These are phyloP conservation scores for Sergeia podlipaevii DNA, from an alignment of 208 protist species.

Conservation along the genomic window DNA sequence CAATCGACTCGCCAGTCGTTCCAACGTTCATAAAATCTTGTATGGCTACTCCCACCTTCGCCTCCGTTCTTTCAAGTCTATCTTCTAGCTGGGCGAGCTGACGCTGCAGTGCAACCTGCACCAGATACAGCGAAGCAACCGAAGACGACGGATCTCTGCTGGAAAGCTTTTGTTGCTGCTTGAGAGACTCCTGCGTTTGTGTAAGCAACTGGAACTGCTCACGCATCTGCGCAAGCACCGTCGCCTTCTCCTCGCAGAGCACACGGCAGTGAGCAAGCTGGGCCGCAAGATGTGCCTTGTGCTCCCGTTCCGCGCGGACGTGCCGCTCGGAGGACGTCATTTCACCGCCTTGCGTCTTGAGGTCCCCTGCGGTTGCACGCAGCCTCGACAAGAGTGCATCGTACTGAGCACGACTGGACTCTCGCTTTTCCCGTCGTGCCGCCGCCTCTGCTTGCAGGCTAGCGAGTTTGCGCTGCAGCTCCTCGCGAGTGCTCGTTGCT, in stretches of 20 bases:
- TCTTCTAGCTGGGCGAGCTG: constrained; percentile 29
- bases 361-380: not conserved
- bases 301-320: not conserved
- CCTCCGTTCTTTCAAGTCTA: constrained; percentile 24
- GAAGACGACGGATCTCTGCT: constrained; percentile 12
- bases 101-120: constrained; percentile 19
- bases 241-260: constrained; percentile 15
- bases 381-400: constrained; percentile 17
- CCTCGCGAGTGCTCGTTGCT: constrained; percentile 7
- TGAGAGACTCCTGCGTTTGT: too few species aligned
- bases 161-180: too few species aligned
- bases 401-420: constrained; percentile 14
- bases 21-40: constrained; percentile 31
- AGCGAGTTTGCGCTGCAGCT: constrained; percentile 11
- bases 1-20: constrained; percentile 21
- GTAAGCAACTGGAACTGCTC: constrained; percentile 14
- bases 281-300: not conserved
- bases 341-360: constrained; percentile 3
- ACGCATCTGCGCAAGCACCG: constrained; percentile 18
- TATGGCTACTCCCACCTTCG: constrained; percentile 18
- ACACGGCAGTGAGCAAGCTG: constrained; percentile 5
- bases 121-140: constrained; percentile 15
- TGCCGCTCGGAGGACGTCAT: not conserved
- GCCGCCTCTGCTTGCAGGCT: constrained; percentile 9
- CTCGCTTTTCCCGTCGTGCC: constrained; percentile 11